Conservation (phyloP, 75 land plant species). For the Pseudotsuga menziesii region DNA sequence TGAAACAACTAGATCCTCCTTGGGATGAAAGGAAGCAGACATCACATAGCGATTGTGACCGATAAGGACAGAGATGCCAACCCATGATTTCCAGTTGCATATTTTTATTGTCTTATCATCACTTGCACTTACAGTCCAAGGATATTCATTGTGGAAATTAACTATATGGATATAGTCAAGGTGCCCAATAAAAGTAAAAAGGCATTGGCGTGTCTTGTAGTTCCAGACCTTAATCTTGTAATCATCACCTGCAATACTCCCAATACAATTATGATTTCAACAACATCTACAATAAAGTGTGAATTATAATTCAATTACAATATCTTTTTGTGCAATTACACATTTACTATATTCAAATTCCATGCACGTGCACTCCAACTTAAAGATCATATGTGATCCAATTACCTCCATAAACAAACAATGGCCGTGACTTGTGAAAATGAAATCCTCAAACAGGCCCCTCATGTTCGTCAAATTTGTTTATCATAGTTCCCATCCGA, state of each 20-base stretch:
- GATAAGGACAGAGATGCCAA: constrained; percentile 67
- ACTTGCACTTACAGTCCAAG: too few relatives aligned
- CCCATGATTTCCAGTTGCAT: constrained; percentile 81
- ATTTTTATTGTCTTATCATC: too few relatives aligned
- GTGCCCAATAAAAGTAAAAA: constrained; percentile 70
- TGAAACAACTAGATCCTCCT: too few relatives aligned
- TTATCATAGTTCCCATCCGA: constrained; percentile 80
- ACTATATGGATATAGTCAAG: constrained; percentile 75
- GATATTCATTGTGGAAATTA: constrained; percentile 68
- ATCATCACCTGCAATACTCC: too few relatives aligned
- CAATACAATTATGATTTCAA: too few relatives aligned
- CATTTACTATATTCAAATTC: not conserved
- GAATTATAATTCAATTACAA: not conserved
- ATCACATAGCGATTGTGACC: too few relatives aligned
- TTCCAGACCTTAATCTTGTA: too few relatives aligned
- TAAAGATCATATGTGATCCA: too few relatives aligned
- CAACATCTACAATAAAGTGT: not conserved
- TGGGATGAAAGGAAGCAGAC: too few relatives aligned
- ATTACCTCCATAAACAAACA: constrained; percentile 79
- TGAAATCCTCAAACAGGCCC: constrained; percentile 79
- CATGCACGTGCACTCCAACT: too few relatives aligned
- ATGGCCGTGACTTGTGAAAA: constrained; percentile 75
- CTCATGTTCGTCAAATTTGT: too few relatives aligned
- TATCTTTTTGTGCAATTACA: not conserved
- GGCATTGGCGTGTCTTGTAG: too few relatives aligned